These are phyloP conservation scores for Dendrocalamus latiflorus DNA, from an alignment of 202 grass and related monocot genomes.

Conservation along the genomic window DNA sequence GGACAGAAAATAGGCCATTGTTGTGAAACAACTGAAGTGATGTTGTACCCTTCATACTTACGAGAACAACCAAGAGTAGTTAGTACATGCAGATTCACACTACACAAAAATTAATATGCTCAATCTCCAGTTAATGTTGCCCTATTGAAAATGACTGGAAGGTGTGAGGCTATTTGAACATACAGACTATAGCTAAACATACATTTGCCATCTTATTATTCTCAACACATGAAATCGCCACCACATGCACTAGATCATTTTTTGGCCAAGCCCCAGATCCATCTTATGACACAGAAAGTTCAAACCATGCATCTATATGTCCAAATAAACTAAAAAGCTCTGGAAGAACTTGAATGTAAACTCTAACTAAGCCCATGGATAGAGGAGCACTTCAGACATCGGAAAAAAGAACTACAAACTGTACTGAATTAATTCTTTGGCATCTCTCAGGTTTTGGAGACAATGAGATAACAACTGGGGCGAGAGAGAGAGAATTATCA, in stretches of 20 bases:
- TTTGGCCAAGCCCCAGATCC: background rate
- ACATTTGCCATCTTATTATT: background rate
- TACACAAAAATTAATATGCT: constrained; percentile 1
- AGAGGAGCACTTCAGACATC: background rate
- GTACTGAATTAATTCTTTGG: background rate
- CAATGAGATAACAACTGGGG: background rate
- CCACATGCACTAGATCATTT: background rate
- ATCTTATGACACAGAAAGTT: background rate
- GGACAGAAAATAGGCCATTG: background rate
- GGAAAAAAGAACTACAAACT: background rate
- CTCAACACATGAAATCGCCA: background rate
- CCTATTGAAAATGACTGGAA: background rate
- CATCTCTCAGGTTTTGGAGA: background rate
- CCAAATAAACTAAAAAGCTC: background rate
- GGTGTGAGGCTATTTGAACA: no score
- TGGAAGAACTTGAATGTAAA: background rate
- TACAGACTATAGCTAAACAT: constrained; percentile 18
- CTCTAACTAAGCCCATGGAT: background rate
- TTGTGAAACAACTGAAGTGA: background rate
- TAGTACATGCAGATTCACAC: background rate
- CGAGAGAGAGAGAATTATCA: no score
- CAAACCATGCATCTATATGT: background rate
- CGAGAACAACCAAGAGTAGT: background rate
- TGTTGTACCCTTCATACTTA: background rate
- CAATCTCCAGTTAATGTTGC: background rate